These are phyloP conservation scores for Beverwykella pulmonaria DNA, from an alignment of 495 filamentous ascomycete species.

Conservation along the genomic window DNA sequence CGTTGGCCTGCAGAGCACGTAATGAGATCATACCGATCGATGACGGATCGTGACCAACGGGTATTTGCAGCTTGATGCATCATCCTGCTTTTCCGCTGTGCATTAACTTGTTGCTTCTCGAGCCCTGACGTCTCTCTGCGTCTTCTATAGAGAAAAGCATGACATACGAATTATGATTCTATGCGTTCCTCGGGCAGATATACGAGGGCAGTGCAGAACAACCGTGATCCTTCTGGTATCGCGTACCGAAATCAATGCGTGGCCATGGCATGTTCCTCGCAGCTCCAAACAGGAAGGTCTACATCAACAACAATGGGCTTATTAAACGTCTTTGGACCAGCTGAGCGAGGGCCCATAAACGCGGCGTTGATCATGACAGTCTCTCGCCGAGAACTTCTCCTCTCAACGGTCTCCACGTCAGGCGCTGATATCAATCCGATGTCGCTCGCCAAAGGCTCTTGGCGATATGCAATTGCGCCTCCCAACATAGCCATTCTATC, in stretches of 20 bases:
- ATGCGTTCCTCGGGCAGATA: no score
- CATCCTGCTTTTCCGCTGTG: constrained; percentile 2
- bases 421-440: constrained; percentile 9
- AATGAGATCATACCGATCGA: constrained; percentile 13
- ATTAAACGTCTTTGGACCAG: constrained; percentile 62
- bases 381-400: constrained; percentile 53
- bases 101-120: no score
- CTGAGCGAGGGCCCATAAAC: constrained; percentile 67
- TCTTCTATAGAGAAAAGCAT: no score
- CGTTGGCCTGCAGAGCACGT: not conserved
- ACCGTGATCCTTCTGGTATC: no score
- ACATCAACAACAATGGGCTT: constrained; percentile 79
- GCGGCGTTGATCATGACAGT: constrained; percentile 79
- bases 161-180: no score
- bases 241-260: no score
- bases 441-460: constrained; percentile 16
- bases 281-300: constrained; percentile 62
- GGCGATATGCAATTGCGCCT: constrained; percentile 21
- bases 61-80: constrained; percentile 19
- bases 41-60: constrained; percentile 7
- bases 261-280: not conserved
- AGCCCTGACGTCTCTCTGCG: no score
- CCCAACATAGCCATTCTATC: constrained; percentile 16
- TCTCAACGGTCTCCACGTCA: constrained; percentile 48
- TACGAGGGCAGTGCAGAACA: no score